Percentiles rank a stretch among this genome's conserved stretches.
phyloP scores from a whole-genome alignment of 768 basidiomycete genomes.

The Leccinum obscurum region DNA sequence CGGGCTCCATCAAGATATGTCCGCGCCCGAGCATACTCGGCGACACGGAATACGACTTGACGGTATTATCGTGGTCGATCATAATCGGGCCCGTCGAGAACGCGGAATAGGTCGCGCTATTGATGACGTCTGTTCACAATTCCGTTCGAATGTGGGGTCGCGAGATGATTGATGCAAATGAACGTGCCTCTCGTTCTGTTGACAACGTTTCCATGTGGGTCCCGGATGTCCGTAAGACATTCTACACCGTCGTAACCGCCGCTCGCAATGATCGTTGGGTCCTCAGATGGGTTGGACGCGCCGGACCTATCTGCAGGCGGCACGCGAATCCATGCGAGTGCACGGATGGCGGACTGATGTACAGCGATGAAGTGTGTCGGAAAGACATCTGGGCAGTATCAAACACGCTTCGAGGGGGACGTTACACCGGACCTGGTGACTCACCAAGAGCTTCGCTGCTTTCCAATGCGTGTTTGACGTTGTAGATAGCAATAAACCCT shows the following conservation, averaged over 20 bases:
- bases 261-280: conserved; percentile 74
- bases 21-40: conserved; percentile 75
- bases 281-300: conserved; percentile 42
- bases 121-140: conserved; percentile 60
- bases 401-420: neutral
- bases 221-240: conserved; percentile 75
- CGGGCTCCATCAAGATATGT: conserved; percentile 68
- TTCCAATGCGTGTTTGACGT: conserved; percentile 47
- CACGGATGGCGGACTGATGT: conserved; percentile 80
- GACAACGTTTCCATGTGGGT: conserved; percentile 63
- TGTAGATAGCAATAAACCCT: conserved; percentile 61
- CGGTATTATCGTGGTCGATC: conserved; percentile 80
- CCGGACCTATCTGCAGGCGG: conserved; percentile 58
- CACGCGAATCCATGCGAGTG: conserved; percentile 70
- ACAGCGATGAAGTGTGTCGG: conserved; percentile 72
- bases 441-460: conserved; percentile 34
- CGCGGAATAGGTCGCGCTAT: conserved; percentile 62
- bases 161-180: neutral
- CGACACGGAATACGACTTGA: conserved; percentile 73
- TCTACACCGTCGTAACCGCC: conserved; percentile 82
- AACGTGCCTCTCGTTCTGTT: conserved; percentile 73
- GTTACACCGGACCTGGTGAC: neutral
- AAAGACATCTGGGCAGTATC: conserved; percentile 37
- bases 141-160: neutral
- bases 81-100: conserved; percentile 70